Conservation (phyloP, 2,329 filamentous ascomycete species). For the Trichoderma breve region DNA sequence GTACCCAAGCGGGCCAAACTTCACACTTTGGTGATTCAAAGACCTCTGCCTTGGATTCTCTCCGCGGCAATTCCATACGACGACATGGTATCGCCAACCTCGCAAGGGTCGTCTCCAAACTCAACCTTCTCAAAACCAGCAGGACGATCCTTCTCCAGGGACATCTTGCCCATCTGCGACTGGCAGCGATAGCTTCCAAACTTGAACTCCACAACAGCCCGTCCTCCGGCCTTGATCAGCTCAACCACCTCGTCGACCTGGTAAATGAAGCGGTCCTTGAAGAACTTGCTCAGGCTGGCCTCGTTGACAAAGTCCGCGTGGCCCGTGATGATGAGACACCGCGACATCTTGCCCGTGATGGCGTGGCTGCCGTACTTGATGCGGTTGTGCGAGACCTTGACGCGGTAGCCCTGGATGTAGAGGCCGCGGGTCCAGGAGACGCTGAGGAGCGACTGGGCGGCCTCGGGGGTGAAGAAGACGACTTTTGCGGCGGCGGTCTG, state of each 20-base stretch:
- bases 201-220: constrained; percentile 46
- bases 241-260: constrained; percentile 45
- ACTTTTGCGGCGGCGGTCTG: constrained; percentile 47
- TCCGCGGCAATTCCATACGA: constrained; percentile 35
- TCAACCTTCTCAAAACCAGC: constrained; percentile 38
- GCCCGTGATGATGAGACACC: constrained; percentile 52
- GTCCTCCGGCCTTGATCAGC: constrained; percentile 29
- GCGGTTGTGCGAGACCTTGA: constrained; percentile 47
- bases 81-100: constrained; percentile 34
- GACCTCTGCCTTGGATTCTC: constrained; percentile 34
- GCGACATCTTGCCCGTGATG: constrained; percentile 36
- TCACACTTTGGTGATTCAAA: constrained; percentile 23
- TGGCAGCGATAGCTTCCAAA: constrained; percentile 58
- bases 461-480: constrained; percentile 45
- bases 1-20: not conserved
- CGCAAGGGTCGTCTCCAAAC: constrained; percentile 40
- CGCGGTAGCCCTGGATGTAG: constrained; percentile 35
- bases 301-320: constrained; percentile 44
- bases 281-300: constrained; percentile 39
- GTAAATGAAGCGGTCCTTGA: constrained; percentile 44
- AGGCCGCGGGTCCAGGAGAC: constrained; percentile 33
- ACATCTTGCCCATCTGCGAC: constrained; percentile 47
- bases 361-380: constrained; percentile 40
- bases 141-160: constrained; percentile 37
- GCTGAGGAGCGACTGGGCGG: constrained; percentile 36